Evolutionary conservation across 306 rosid genomes (phyloP).

Genomic region (Aeschynomene evenia): DNA sequence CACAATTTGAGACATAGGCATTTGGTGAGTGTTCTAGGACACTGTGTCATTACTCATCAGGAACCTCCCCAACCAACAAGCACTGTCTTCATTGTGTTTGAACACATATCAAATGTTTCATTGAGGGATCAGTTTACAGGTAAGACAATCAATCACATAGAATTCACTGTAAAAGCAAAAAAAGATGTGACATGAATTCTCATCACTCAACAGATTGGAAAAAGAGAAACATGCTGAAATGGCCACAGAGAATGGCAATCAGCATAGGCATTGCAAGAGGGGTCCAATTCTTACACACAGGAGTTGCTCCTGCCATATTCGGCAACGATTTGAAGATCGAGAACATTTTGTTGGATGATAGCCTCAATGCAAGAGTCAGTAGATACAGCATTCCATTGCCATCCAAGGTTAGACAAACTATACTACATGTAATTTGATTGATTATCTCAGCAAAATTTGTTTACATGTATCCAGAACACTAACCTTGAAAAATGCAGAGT

Average conservation of each 20-base stretch:
- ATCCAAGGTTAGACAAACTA: conserved; percentile 45
- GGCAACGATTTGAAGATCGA: conserved; percentile 69
- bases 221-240: conserved; percentile 81
- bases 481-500: conserved; percentile 8
- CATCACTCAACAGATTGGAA: conserved; percentile 63
- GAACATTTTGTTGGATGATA: conserved; percentile 74
- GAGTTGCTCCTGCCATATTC: conserved; percentile 69
- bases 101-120: conserved; percentile 64
- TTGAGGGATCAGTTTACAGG: conserved; percentile 74
- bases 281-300: conserved; percentile 78
- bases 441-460: background rate
- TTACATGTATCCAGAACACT: conserved; percentile 1
- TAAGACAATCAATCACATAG: conserved; percentile 22
- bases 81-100: conserved; percentile 64
- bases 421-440: background rate
- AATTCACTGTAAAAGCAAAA: background rate
- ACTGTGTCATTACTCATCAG: conserved; percentile 58
- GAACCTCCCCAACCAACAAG: conserved; percentile 61
- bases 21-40: conserved; percentile 89
- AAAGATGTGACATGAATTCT: background rate
- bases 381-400: conserved; percentile 64
- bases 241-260: conserved; percentile 99
- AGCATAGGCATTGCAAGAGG: conserved; percentile 87
- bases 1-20: conserved; percentile 82
- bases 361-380: conserved; percentile 77